Evolutionary conservation across 2,329 filamentous ascomycete genomes (phyloP).

Genomic region (Meredithiella fracta): DNA sequence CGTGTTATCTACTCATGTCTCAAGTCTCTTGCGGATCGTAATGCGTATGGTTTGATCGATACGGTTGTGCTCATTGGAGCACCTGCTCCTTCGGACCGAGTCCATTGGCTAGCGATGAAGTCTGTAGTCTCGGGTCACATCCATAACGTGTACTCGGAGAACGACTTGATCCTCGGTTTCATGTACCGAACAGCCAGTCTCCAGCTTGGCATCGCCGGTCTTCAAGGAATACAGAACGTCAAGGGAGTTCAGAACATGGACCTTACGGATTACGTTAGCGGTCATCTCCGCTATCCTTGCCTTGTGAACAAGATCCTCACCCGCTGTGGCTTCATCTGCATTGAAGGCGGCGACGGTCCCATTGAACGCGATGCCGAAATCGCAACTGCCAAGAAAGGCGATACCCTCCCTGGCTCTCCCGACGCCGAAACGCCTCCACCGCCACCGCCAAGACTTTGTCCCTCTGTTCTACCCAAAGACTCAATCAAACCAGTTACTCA

Average conservation of each 20-base stretch:
- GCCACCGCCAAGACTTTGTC: constrained; percentile 7
- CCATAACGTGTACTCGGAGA: constrained; percentile 76
- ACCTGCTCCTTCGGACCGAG: constrained; percentile 54
- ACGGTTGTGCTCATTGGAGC: constrained; percentile 69
- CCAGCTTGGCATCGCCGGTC: constrained; percentile 66
- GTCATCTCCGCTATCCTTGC: constrained; percentile 36
- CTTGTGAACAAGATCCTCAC: constrained; percentile 35
- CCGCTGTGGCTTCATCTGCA: constrained; percentile 33
- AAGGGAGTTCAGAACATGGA: constrained; percentile 45
- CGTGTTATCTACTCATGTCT: constrained; percentile 72
- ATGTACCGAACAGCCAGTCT: constrained; percentile 73
- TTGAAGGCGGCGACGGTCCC: constrained; percentile 26
- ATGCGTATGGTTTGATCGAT: constrained; percentile 71
- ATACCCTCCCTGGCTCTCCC: too few relatives aligned
- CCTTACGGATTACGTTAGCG: constrained; percentile 35
- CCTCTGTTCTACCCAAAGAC: background rate
- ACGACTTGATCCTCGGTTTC: constrained; percentile 76
- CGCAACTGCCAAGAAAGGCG: constrained; percentile 10
- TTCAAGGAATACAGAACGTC: constrained; percentile 55
- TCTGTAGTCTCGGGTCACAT: constrained; percentile 65
- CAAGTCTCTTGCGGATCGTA: constrained; percentile 55
- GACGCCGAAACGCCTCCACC: constrained; percentile 2
- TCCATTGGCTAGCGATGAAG: constrained; percentile 61
- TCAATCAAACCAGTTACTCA: background rate
- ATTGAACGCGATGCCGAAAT: constrained; percentile 36